phyloP scores from a whole-genome alignment of 805 yeast species.

The Lipomyces yamanashiensis region DNA sequence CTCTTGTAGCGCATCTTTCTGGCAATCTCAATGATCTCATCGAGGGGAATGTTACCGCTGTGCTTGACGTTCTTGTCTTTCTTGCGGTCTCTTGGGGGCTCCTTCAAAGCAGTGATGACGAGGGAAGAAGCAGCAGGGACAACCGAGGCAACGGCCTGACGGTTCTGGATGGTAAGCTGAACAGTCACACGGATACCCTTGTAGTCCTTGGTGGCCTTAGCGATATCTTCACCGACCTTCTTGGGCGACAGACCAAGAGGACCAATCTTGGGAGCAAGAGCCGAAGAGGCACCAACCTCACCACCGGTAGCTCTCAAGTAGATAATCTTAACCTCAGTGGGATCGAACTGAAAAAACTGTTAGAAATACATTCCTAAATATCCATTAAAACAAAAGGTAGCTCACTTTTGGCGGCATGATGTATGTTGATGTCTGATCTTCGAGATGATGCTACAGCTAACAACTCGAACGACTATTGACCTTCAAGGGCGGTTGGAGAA shows the following conservation, averaged over 20 bases:
- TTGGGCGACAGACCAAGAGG: conserved; percentile 95
- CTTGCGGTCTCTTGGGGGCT: conserved; percentile 99
- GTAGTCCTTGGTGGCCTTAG: conserved; percentile 98
- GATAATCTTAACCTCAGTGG: conserved; percentile 96
- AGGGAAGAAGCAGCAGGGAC: conserved; percentile 99
- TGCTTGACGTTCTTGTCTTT: conserved; percentile 99
- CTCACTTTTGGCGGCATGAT: conserved; percentile 35
- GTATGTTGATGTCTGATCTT: conserved; percentile 11
- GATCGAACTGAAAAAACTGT: conserved; percentile 72
- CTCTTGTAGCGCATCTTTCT: conserved; percentile 97
- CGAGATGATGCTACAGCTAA: not conserved
- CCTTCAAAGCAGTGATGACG: conserved; percentile 98
- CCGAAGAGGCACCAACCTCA: conserved; percentile 99
- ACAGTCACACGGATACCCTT: conserved; percentile 99
- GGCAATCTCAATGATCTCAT: conserved; percentile 95
- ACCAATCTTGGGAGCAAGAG: conserved; percentile 99
- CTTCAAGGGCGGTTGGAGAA: not conserved
- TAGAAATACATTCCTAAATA: not conserved
- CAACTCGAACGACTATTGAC: not conserved
- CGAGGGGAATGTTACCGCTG: conserved; percentile 97
- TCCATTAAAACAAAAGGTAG: not conserved
- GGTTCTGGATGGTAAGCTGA: conserved; percentile 98
- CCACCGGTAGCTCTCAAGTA: conserved; percentile 99
- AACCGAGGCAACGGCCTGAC: conserved; percentile 98
- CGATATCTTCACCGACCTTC: conserved; percentile 99